These are phyloP conservation scores for Jaapia argillacea DNA, from an alignment of 768 basidiomycete species.

Conservation along the genomic window DNA sequence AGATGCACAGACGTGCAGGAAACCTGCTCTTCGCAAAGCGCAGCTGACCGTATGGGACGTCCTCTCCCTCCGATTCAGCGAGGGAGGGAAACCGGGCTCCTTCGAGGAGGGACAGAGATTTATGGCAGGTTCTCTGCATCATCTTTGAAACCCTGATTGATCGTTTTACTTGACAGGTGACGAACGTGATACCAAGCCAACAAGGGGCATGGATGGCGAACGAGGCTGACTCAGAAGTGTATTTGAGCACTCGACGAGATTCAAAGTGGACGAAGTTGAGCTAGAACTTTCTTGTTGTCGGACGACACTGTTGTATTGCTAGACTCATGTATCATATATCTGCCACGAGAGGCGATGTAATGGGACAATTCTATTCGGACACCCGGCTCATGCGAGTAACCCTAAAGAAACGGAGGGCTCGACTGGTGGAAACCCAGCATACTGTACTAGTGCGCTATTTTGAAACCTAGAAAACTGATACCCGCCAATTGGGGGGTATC, in stretches of 20 bases:
- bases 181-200: constrained; percentile 65
- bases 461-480: no score
- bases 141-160: not conserved
- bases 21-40: constrained; percentile 47
- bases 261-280: constrained; percentile 46
- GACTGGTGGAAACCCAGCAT: no score
- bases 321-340: no score
- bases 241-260: constrained; percentile 54
- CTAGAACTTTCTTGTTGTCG: no score
- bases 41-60: constrained; percentile 85
- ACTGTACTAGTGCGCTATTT: no score
- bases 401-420: no score
- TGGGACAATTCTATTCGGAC: no score
- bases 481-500: no score
- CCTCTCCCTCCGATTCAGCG: constrained; percentile 35
- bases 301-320: no score
- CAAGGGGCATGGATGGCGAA: constrained; percentile 63
- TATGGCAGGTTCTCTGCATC: constrained; percentile 32
- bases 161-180: constrained; percentile 28
- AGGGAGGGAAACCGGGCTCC: constrained; percentile 35
- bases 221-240: constrained; percentile 54
- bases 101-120: constrained; percentile 61
- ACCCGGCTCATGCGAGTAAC: no score
- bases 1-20: constrained; percentile 47
- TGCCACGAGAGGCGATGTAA: no score